Base-by-base conservation (phyloP, 2,329 filamentous ascomycete species). In the Aspergillus nomiae region DNA sequence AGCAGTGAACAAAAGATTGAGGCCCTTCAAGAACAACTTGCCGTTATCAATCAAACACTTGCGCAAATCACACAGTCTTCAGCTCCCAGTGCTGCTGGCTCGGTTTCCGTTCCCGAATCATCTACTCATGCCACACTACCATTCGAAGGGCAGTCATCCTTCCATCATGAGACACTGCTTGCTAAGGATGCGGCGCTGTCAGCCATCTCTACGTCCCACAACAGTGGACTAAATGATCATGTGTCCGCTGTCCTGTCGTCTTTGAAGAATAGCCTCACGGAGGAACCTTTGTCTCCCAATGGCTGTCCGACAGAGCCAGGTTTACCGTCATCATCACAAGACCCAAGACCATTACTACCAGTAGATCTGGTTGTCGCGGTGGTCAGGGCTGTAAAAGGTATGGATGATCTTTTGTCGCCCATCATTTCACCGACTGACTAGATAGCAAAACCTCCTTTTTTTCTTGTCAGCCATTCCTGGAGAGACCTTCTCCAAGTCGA, bases 401-500 rank as follows among this genome's bases (percentile, higher is more conserved):
- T 19, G 56, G 32, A 19, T 16, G 3, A 21, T 45, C 34, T 14
- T 45, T 28, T 26, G 1, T 14, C 11, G 51, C 2, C 3, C 2
- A 12, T 16, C 8, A 21, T 4, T 11, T 7, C n/a, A 12, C 45
- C 4, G 16, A 16, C 32, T 60, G 36, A 41, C 56, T 63, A 51
- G 50, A 9, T 38, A 71, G 69, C 62, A 4, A 65, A 69, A 62
- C 71, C 70, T 16, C 71, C 71, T 0, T 73, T 73, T 36, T 72
- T 63, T 41, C 58, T 73, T 36, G 68, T 71, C 24, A 68, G 65
- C 56, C 70, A 73, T 59, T 70, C 71, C 7, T 73, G 69, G 70
- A 61, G 67, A 60, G 63, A 73, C 41, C 41, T 63, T 1, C 43
- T 59, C 4, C 69, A 70, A 10, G 53, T 71, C 3, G 69, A 70